A percentile compares a stretch with the other conserved stretches of the same genome.
phyloP scores from a whole-genome alignment of 192 early-diverging fungal genomes.

The Phlyctochytrium bullatum region DNA sequence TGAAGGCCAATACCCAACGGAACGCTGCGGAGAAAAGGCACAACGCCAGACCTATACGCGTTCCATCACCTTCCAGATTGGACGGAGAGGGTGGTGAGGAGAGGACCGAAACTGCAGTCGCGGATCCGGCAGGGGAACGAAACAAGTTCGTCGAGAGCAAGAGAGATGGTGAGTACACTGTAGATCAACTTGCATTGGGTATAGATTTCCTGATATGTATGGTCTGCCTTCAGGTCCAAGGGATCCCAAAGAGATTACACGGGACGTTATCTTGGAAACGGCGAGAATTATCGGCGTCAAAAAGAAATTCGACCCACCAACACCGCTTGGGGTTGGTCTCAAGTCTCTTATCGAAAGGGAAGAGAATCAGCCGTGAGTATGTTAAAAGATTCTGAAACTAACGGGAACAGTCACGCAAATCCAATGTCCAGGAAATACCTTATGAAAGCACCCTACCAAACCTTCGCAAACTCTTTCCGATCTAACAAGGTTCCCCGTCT shows the following conservation, averaged over 20 bases:
- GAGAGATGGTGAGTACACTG: no score
- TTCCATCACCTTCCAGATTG: no score
- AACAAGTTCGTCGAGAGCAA: no score
- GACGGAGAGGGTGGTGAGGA: no score
- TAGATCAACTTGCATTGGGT: no score
- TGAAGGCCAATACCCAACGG: no score
- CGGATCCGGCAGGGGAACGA: no score
- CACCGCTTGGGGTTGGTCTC: constrained; percentile 21
- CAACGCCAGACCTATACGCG: no score
- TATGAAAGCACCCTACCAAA: background rate
- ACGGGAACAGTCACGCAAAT: background rate
- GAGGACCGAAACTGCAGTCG: no score
- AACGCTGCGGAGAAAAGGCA: no score
- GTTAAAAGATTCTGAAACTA: background rate
- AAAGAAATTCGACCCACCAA: constrained; percentile 34
- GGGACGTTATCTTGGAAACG: constrained; percentile 19
- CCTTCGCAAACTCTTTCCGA: constrained; percentile 16
- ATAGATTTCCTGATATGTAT: no score
- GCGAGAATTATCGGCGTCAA: constrained; percentile 27
- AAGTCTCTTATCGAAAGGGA: constrained; percentile 14
- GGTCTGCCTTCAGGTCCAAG: no score
- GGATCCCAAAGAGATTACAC: constrained; percentile 16
- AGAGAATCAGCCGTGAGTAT: constrained; percentile 3
- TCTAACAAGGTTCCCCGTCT: constrained; percentile 19
- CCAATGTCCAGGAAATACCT: background rate